Percentiles rank a stretch among this genome's conserved stretches.
These are phyloP conservation scores for Acarospora socialis DNA, from an alignment of 2,329 filamentous ascomycete genomes.

Conservation along the genomic window DNA sequence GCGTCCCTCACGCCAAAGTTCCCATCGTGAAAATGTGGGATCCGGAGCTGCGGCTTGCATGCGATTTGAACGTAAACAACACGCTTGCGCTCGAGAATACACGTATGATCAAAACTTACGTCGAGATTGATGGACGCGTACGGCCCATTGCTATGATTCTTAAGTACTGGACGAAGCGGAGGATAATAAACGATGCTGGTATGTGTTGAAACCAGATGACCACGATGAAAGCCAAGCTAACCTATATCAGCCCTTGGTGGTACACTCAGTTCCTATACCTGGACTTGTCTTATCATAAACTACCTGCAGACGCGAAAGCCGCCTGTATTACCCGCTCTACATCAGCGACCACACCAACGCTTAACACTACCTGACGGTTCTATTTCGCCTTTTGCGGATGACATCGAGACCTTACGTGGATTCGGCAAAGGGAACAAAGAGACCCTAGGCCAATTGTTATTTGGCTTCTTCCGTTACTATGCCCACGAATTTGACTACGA, in stretches of 20 bases:
- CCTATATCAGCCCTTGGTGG: constrained; percentile 60
- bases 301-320: constrained; percentile 81
- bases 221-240: constrained; percentile 13
- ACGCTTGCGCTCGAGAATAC: constrained; percentile 90
- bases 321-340: constrained; percentile 72
- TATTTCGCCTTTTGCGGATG: constrained; percentile 71
- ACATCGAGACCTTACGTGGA: constrained; percentile 57
- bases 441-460: constrained; percentile 70
- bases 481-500: constrained; percentile 88
- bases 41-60: constrained; percentile 73
- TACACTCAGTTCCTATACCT: constrained; percentile 94
- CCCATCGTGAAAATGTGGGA: constrained; percentile 99
- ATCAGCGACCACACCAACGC: constrained; percentile 54
- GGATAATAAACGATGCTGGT: constrained; percentile 95
- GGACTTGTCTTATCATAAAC: constrained; percentile 97
- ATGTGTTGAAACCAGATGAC: constrained; percentile 33
- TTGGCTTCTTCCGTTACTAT: constrained; percentile 91
- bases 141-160: constrained; percentile 89
- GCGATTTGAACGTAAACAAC: constrained; percentile 99
- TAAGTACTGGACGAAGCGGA: constrained; percentile 90
- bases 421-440: constrained; percentile 72
- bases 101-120: constrained; percentile 93
- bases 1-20: constrained; percentile 87
- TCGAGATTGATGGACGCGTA: constrained; percentile 81
- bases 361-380: constrained; percentile 48